Evolutionary conservation across 306 rosid species (phyloP), one percentile per base, ranked within the genome.

Genomic region (Quercus bicolor): DNA sequence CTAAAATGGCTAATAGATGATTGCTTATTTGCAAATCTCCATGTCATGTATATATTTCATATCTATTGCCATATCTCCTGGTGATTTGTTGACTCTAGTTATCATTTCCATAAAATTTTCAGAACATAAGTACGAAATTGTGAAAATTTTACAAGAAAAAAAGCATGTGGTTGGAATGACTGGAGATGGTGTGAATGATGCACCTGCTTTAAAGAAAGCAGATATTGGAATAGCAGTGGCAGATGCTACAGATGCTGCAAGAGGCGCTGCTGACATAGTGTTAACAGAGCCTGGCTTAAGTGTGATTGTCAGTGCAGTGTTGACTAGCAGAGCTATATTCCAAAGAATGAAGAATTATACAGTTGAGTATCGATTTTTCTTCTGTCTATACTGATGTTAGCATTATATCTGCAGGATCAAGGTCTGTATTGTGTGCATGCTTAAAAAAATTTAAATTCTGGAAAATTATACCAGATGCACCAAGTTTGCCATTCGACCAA

Each of bases 311-410:
- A 88, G 93, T 21, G 94, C 97, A 16, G 97, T 92, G 70, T 85
- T 92, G 80, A 90, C 97, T 76, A 92, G 97, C 84, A 83, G 97
- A 80, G 94, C 97, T 20, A 92, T 92, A 84, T 92, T 93, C 78
- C 97, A 93, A 76, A 89, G 97, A 84, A 93, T 93, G 97, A 93
- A 93, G 86, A 93, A 93, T 76, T 93, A 93, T 75, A 93, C 97
- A 73, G 97, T 92, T 90, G 74, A 85, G 90, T 81, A 48, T 83
- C 72, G 56, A 72, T 75, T 77, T 74, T n/a, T 78, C 77, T 74
- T 78, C 70, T 75, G 16, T 68, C 9, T 54, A 68, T 71, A 77
- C 66, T 52, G 70, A 73, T 64, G 70, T 24, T 70, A 74, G 43
- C 68, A 69, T 74, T 77, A 72, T 64, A 75, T 54, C 79, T 23